Base-by-base conservation (phyloP, 345 rosid species). In the Acer yangbiense region DNA sequence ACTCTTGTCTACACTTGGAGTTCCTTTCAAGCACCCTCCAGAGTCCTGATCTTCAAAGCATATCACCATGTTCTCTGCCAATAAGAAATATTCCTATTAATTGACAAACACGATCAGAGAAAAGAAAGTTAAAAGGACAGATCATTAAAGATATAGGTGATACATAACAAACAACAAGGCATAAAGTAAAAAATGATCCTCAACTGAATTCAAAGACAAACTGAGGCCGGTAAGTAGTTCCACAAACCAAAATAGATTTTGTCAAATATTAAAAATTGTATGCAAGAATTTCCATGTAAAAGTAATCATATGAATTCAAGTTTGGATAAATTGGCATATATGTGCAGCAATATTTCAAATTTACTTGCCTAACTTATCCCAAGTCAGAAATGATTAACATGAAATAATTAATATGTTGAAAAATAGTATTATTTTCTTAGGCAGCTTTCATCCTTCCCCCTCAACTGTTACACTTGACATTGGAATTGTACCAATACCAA, bases 61-160 rank as follows among this genome's bases (percentile, higher is more conserved):
- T 83, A 95, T 78, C 83, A 95, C 98, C 97, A 95, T 90, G 87
- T 95, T 95, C 82, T 91, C 98, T 94, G 65, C 79, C 81, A 79
- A 66, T 66, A 82, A 82, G 62, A 77, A 80, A 71, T 52, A 81
- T 78, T 65, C 27, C n/a, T 17, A 67, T 76, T 71, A 80, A 65
- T 12, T 54, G 52, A 68, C 67, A 65, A 62, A 65, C 17, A 52
- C 9, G 20, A 11, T 54, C 4, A 20, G 17, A 60, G n/a, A 71
- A 65, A 74, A 61, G 17, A 12, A 20, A 20, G 52, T 74, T 44
- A 41, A 43, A 43, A 62, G 14, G 18, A 4, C 27, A 23, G 25
- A 44, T 65, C 43, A 65, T 14, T 32, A 62, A 7, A 14, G 11
- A 72, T 72, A 12, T 9, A 27, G 5, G 64, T 17, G 65, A 18